Conservation (phyloP, 768 basidiomycete species). For the Dacryopinax spathularia region DNA sequence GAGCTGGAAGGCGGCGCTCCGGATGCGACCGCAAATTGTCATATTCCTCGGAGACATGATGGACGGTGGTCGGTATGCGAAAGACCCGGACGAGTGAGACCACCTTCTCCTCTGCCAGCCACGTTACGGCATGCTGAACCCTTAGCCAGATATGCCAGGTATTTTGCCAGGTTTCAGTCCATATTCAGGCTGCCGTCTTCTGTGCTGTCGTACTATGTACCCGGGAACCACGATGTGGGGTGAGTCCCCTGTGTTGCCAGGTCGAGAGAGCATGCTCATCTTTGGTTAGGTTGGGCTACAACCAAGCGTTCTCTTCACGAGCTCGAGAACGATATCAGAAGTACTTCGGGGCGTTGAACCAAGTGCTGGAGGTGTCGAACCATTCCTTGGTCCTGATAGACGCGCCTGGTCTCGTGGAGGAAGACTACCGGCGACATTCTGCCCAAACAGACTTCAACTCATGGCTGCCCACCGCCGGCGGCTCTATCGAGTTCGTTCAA, state of each 20-base stretch:
- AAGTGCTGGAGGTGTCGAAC: slow-evolving; percentile 41
- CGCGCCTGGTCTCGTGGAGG: slow-evolving; percentile 58
- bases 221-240: slow-evolving; percentile 89
- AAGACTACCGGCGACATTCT: slow-evolving; percentile 42
- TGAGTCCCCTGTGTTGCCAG: slow-evolving; percentile 22
- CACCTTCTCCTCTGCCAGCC: neutral
- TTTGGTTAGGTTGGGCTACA: slow-evolving; percentile 34
- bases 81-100: slow-evolving; percentile 56
- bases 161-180: slow-evolving; percentile 48
- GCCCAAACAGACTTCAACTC: slow-evolving; percentile 19
- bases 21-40: slow-evolving; percentile 51
- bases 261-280: slow-evolving; percentile 9
- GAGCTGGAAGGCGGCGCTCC: slow-evolving; percentile 57
- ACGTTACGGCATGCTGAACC: neutral
- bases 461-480: slow-evolving; percentile 5
- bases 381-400: slow-evolving; percentile 63
- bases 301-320: slow-evolving; percentile 32
- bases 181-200: slow-evolving; percentile 45
- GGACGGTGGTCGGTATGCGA: slow-evolving; percentile 60
- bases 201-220: slow-evolving; percentile 53
- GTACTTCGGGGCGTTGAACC: slow-evolving; percentile 65
- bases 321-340: slow-evolving; percentile 46
- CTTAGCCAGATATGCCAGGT: slow-evolving; percentile 51
- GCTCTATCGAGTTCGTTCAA: slow-evolving; percentile 11
- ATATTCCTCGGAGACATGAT: slow-evolving; percentile 88